Evolutionary conservation across 2,329 filamentous ascomycete genomes (phyloP), one percentile per base, ranked within the genome.

Genomic region (Colletotrichum tofieldiae): DNA sequence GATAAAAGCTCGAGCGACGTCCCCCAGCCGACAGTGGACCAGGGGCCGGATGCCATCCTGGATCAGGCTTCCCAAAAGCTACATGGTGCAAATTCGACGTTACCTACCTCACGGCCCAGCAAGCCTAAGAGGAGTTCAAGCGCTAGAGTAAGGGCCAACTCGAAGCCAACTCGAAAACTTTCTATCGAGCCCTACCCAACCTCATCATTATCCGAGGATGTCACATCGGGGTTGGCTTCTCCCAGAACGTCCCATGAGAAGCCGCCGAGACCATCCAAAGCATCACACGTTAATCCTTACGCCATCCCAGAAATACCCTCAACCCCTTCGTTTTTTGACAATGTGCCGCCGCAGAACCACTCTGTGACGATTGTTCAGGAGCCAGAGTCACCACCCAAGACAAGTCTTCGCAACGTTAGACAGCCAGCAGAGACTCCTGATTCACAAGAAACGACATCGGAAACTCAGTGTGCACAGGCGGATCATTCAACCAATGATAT

Each of bases 261-360:
- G 73, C 75, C 80, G 29, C 71, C 75, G 23, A 78, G 81, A 32
- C 71, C 78, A n/a, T 69, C 79, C 1, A 83, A 81, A 67, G 71
- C 77, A 1, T 76, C 62, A 5, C 73, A 75, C 8, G 65, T 79
- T 1, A 76, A 80, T 5, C 68, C 71, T 32, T 62, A 73, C 75
- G 45, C 77, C 78, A 78, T 83, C 12, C 79, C 81, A 2, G 82
- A 82, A 51, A 78, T 82, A 26, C 80, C 83, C 6, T 71, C 78
- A 1, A 81, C 80, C 49, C 79, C 82, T 6, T 78, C 79, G 0
- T 83, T 84, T 55, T 84, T 83, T 54, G 83, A 84, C 58, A 82
- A 82, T 52, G 75, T 84, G 4, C 76, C 81, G 5, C 73, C 79
- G 43, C 78, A 70, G 4, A 69, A 59, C 6, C 71, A 58, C n/a